Evolutionary conservation across 2,329 filamentous ascomycete genomes (phyloP).

Genomic region (Paramyrothecium sp.): DNA sequence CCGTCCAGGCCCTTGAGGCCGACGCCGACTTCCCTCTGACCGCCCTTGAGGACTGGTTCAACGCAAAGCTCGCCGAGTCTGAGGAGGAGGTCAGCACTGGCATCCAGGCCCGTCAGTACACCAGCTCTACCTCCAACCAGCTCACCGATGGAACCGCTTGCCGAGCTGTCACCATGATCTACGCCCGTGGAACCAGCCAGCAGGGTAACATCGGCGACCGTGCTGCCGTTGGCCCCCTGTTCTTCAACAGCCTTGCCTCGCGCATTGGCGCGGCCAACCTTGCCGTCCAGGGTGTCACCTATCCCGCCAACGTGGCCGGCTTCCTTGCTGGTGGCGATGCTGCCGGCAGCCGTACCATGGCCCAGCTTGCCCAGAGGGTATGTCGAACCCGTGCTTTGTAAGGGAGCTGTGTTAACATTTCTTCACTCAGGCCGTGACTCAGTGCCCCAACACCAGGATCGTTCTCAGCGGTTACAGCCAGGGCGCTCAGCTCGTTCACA

Average conservation of each 20-base stretch:
- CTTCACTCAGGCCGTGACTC: constrained; percentile 27
- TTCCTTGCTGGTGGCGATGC: constrained; percentile 45
- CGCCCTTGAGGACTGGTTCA: not conserved
- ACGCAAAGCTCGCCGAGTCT: not conserved
- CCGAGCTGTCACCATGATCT: constrained; percentile 46
- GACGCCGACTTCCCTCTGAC: not conserved
- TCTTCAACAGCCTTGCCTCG: constrained; percentile 42
- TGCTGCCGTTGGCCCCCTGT: constrained; percentile 42
- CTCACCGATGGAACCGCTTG: constrained; percentile 1
- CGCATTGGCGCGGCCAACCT: constrained; percentile 40
- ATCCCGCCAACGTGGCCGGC: constrained; percentile 42
- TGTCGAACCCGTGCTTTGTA: not conserved
- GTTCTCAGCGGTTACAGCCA: constrained; percentile 48
- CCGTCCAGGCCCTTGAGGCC: not conserved
- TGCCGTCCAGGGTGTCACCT: constrained; percentile 53
- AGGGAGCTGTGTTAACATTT: constrained; percentile 11
- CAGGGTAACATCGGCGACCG: constrained; percentile 48
- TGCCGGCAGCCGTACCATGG: constrained; percentile 41
- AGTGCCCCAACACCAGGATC: constrained; percentile 43
- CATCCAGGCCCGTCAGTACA: not conserved
- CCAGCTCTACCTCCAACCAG: constrained; percentile 1
- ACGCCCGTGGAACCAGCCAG: constrained; percentile 55
- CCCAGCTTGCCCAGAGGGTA: not conserved
- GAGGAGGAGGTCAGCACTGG: not conserved
- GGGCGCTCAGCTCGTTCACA: constrained; percentile 38